phyloP scores from a whole-genome alignment of 345 rosid species.

The Trapa bicornis region DNA sequence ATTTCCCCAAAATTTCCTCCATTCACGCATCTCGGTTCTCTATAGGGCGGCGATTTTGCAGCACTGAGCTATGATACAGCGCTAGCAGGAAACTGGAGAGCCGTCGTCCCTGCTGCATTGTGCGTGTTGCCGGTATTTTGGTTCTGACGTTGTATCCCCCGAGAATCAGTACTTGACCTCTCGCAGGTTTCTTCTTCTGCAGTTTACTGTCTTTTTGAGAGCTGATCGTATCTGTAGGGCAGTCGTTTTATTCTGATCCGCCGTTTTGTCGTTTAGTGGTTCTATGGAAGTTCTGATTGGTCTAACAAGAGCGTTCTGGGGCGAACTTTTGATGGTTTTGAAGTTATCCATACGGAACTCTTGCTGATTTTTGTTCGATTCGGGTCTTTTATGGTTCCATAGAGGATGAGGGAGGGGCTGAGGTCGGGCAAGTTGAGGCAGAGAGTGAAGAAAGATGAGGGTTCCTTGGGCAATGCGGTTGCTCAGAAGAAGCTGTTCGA shows the following conservation, averaged over 20 bases:
- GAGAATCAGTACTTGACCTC: not conserved
- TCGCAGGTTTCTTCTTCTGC: not conserved
- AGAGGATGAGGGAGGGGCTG: slow-evolving; percentile 29
- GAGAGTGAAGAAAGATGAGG: slow-evolving; percentile 16
- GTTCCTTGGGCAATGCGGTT: slow-evolving; percentile 4
- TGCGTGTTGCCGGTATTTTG: not conserved
- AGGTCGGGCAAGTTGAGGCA: slow-evolving; percentile 18
- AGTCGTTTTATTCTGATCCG: not conserved
- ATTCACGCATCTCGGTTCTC: not conserved
- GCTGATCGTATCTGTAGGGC: not conserved
- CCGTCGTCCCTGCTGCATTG: not conserved
- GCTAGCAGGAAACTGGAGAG: not conserved
- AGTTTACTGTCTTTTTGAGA: not conserved
- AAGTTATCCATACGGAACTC: slow-evolving; percentile 4
- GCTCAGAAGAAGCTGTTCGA: slow-evolving; percentile 2
- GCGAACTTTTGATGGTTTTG: not conserved
- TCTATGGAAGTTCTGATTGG: not conserved
- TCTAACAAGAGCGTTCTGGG: too few species aligned
- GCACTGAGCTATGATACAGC: not conserved
- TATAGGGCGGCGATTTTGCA: not conserved
- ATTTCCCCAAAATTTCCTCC: slow-evolving; percentile 4
- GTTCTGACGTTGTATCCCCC: not conserved
- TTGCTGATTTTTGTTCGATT: slow-evolving; percentile 4
- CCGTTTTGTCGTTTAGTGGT: not conserved
- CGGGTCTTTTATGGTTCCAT: slow-evolving; percentile 8